Evolutionary conservation across 1,284 basidiomycete genomes (phyloP).

Genomic region (Pisolithus thermaeus): DNA sequence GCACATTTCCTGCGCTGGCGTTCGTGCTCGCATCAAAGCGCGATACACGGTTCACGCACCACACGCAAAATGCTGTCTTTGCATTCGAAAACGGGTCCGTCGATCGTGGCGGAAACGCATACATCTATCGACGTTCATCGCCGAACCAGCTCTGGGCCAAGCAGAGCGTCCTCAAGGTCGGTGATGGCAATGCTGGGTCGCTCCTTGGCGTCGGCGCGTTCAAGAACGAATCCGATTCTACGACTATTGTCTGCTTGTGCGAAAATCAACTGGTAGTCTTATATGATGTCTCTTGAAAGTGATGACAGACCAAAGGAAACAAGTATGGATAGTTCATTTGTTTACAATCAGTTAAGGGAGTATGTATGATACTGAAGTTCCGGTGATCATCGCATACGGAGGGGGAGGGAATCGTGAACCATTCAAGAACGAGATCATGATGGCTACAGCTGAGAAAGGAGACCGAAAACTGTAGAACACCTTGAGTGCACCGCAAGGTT

Average conservation of each 20-base stretch:
- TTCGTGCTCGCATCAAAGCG: slow-evolving; percentile 95
- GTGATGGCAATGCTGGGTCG: slow-evolving; percentile 61
- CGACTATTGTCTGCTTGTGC: slow-evolving; percentile 65
- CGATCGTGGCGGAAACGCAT: slow-evolving; percentile 71
- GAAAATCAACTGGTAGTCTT: slow-evolving; percentile 73
- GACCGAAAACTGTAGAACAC: slow-evolving; percentile 17
- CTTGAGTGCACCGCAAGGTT: slow-evolving; percentile 16
- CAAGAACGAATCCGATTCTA: slow-evolving; percentile 19
- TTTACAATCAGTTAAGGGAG: slow-evolving; percentile 29
- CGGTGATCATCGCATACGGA: slow-evolving; percentile 19
- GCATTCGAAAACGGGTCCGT: slow-evolving; percentile 75
- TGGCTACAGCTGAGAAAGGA: slow-evolving; percentile 26
- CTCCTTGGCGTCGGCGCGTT: slow-evolving; percentile 73
- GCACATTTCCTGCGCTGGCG: slow-evolving; percentile 83
- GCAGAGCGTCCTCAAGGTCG: slow-evolving; percentile 74
- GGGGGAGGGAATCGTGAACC: slow-evolving; percentile 31
- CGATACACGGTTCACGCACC: slow-evolving; percentile 79
- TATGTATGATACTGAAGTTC: slow-evolving; percentile 34
- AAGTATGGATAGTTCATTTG: slow-evolving; percentile 26
- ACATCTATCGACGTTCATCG: slow-evolving; percentile 66
- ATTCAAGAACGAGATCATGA: slow-evolving; percentile 23
- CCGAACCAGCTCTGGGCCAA: slow-evolving; percentile 55
- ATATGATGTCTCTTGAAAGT: slow-evolving; percentile 34
- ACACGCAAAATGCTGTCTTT: slow-evolving; percentile 53
- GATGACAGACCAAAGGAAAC: not conserved